These are phyloP conservation scores for Tardiomyces digboiensis DNA, from an alignment of 1,139 yeast genomes.

Conservation along the genomic window DNA sequence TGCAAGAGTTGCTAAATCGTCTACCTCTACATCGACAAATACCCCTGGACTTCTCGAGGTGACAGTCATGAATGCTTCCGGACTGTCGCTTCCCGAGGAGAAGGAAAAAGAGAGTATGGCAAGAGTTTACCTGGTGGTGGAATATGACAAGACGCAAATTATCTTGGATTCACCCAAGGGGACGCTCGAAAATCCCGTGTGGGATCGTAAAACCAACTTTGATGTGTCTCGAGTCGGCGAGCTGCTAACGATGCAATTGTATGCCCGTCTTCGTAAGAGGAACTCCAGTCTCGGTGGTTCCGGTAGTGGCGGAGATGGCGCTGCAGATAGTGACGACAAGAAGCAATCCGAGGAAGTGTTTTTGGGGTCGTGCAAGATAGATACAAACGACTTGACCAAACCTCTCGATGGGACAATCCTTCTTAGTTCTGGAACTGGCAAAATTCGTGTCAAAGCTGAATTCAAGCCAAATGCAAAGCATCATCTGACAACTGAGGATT, in stretches of 20 bases:
- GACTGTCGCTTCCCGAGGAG: slow-evolving; percentile 39
- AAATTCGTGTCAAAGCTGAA: slow-evolving; percentile 58
- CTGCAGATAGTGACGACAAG: slow-evolving; percentile 13
- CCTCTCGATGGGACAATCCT: slow-evolving; percentile 22
- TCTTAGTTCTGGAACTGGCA: slow-evolving; percentile 30
- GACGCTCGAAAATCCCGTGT: slow-evolving; percentile 50
- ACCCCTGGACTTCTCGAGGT: slow-evolving; percentile 66
- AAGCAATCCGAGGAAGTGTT: slow-evolving; percentile 27
- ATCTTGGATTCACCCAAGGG: slow-evolving; percentile 78
- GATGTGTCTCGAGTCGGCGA: slow-evolving; percentile 64
- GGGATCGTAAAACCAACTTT: slow-evolving; percentile 85
- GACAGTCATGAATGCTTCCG: slow-evolving; percentile 53
- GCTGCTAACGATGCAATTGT: slow-evolving; percentile 57
- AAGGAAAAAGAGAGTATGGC: slow-evolving; percentile 12
- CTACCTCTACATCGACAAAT: slow-evolving; percentile 22
- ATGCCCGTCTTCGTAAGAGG: slow-evolving; percentile 47
- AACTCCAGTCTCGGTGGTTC: slow-evolving; percentile 1
- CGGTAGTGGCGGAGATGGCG: background rate
- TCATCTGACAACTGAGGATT: slow-evolving; percentile 79
- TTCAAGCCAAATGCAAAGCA: slow-evolving; percentile 46
- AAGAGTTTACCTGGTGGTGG: slow-evolving; percentile 32
- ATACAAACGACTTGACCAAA: slow-evolving; percentile 15
- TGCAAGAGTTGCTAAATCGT: too few relatives aligned
- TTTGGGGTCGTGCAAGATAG: slow-evolving; percentile 27
- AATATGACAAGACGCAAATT: slow-evolving; percentile 53